A percentile compares a stretch with the other conserved stretches of the same genome.
Evolutionary conservation across 169 alveolate genomes (phyloP).

Genomic region (Eimeria necatrix): DNA sequence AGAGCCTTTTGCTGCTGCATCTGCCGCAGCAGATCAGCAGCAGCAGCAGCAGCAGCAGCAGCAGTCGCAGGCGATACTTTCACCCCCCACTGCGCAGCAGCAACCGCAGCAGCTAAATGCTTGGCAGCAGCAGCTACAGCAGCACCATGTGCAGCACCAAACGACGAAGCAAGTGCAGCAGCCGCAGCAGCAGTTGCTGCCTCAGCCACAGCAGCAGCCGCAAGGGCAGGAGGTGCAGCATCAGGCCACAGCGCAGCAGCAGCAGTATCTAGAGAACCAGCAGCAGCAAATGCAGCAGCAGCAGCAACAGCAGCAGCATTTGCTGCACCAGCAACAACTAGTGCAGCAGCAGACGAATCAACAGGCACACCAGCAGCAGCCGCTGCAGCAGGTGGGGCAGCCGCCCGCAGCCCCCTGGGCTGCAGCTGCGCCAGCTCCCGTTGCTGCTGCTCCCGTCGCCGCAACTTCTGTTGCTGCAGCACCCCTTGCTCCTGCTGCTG

Average conservation of each 20-base stretch:
- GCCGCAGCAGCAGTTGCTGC: slow-evolving; percentile 2
- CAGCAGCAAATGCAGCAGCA: too few species aligned
- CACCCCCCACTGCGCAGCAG: neutral
- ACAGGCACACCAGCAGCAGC: slow-evolving; percentile 18
- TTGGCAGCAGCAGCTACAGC: slow-evolving; percentile 18
- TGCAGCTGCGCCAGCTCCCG: neutral
- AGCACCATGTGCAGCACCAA: neutral
- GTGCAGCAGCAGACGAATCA: neutral
- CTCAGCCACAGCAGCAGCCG: slow-evolving; percentile 18
- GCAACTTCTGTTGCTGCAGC: too few species aligned
- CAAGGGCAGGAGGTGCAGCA: neutral
- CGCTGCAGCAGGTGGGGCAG: slow-evolving; percentile 20
- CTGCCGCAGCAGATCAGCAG: neutral
- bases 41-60: slow-evolving; percentile 57
- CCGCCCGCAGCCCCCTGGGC: slow-evolving; percentile 20
- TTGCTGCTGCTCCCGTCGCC: neutral
- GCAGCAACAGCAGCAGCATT: neutral
- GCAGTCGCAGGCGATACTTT: neutral
- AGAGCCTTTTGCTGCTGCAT: neutral
- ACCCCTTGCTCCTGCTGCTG: neutral
- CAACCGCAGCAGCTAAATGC: slow-evolving; percentile 16
- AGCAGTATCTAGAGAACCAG: neutral
- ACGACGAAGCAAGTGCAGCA: neutral
- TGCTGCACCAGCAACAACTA: neutral
- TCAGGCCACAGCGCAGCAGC: neutral